phyloP scores from a whole-genome alignment of 768 basidiomycete genomes.

The Tephrocybe sp. region DNA sequence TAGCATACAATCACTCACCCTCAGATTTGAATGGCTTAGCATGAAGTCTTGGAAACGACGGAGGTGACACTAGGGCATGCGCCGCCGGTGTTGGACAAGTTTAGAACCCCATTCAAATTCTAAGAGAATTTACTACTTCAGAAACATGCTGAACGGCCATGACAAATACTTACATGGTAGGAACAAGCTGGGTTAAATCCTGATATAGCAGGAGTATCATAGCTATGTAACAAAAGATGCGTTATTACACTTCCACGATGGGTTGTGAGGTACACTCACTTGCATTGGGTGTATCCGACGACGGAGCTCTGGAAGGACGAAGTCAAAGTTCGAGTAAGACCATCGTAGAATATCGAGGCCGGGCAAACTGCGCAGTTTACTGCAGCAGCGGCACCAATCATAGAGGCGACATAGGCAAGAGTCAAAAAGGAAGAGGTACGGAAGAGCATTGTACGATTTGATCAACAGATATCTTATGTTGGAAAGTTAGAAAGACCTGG shows the following conservation, averaged over 20 bases:
- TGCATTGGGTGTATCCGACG: constrained; percentile 7
- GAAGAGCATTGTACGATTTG: neutral
- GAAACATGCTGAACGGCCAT: too few species aligned
- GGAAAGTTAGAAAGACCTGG: too few species aligned
- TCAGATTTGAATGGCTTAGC: too few species aligned
- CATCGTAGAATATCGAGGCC: constrained; percentile 10
- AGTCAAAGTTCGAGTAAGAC: constrained; percentile 10
- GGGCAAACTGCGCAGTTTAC: constrained; percentile 11
- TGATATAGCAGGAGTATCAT: constrained; percentile 7
- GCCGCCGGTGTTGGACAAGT: neutral
- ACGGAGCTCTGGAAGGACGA: neutral
- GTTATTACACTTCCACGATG: too few species aligned
- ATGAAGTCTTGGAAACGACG: neutral
- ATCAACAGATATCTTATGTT: too few species aligned
- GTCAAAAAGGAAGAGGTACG: neutral
- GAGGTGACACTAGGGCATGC: neutral
- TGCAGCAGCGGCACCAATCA: neutral
- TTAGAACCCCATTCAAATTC: neutral
- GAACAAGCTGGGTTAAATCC: neutral
- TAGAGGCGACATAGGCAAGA: neutral
- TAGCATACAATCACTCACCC: too few species aligned
- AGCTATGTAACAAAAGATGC: neutral
- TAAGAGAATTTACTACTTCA: too few species aligned
- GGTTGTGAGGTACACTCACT: constrained; percentile 6
- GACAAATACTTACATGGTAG: too few species aligned